Conservation (phyloP, 139 green algal species). For the Coccomyxa sp. region DNA sequence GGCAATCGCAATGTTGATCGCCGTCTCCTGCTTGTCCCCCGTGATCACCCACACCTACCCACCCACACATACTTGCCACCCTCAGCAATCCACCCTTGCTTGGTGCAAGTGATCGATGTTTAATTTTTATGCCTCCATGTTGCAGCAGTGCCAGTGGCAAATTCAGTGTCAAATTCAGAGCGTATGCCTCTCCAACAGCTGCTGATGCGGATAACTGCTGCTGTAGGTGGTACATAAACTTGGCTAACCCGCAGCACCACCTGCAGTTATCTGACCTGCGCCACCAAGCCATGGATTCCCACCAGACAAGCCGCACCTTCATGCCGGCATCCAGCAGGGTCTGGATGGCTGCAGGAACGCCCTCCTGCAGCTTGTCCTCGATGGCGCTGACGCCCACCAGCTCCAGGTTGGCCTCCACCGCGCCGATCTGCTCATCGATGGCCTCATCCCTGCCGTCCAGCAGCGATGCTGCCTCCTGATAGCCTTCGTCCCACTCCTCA, state of each 20-base stretch:
- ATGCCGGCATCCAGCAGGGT: slow-evolving; percentile 82
- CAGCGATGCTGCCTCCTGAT: slow-evolving; percentile 42
- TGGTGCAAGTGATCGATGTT: not conserved
- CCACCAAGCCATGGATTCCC: too few relatives aligned
- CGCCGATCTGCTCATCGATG: slow-evolving; percentile 42
- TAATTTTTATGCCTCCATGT: too few relatives aligned
- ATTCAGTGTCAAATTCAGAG: too few relatives aligned
- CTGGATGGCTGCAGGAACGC: slow-evolving; percentile 88
- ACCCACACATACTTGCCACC: not conserved
- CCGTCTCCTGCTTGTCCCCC: slow-evolving; percentile 83
- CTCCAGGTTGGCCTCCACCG: slow-evolving; percentile 74
- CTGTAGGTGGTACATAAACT: too few relatives aligned
- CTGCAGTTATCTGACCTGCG: too few relatives aligned
- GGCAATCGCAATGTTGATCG: slow-evolving; percentile 89
- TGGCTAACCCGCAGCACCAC: too few relatives aligned
- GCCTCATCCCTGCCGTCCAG: slow-evolving; percentile 58
- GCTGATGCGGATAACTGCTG: too few relatives aligned
- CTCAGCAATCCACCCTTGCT: not conserved
- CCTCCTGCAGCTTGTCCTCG: slow-evolving; percentile 98
- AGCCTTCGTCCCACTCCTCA: slow-evolving; percentile 49
- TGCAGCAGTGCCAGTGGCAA: too few relatives aligned
- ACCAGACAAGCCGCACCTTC: slow-evolving; percentile 36
- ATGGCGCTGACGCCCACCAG: slow-evolving; percentile 95
- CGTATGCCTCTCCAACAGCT: too few relatives aligned
- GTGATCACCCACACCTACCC: slow-evolving; percentile 85